Percentiles rank a stretch among this genome's conserved stretches.
These are phyloP conservation scores for Primulina huaijiensis DNA, from an alignment of 257 asterid genomes.

Conservation along the genomic window DNA sequence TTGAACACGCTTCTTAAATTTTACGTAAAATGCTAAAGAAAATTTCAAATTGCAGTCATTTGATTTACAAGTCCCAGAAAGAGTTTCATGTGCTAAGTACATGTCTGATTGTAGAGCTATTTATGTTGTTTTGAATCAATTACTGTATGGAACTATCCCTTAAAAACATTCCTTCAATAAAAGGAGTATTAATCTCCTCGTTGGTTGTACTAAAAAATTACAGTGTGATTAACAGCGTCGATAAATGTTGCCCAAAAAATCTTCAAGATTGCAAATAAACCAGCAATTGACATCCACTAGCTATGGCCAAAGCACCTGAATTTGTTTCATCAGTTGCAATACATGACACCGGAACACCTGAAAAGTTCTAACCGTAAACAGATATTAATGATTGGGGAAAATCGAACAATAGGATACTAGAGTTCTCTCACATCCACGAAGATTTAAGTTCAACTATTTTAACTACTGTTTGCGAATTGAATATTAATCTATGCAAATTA, in stretches of 20 bases:
- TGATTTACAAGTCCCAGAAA: background rate
- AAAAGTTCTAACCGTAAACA: constrained; percentile 1
- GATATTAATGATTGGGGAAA: constrained; percentile 17
- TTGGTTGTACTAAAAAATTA: background rate
- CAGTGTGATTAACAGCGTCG: background rate
- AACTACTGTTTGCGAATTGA: background rate
- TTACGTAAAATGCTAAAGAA: no score
- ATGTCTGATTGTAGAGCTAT: background rate
- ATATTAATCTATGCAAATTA: background rate
- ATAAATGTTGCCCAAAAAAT: constrained; percentile 15
- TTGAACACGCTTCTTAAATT: no score
- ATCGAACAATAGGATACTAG: background rate
- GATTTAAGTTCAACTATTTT: background rate
- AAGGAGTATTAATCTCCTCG: no score
- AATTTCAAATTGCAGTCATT: no score
- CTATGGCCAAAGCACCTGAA: constrained; percentile 68
- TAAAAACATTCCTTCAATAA: no score
- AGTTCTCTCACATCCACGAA: background rate
- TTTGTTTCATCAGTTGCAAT: constrained; percentile 50
- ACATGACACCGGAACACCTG: constrained; percentile 62
- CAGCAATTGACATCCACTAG: constrained; percentile 61
- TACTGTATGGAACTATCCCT: background rate
- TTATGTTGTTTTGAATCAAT: background rate
- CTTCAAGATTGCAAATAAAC: constrained; percentile 51
- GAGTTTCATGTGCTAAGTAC: background rate